A percentile compares a stretch with the other conserved stretches of the same genome.
phyloP scores from a whole-genome alignment of 129 eudicot species.

The Tagetes patula region DNA sequence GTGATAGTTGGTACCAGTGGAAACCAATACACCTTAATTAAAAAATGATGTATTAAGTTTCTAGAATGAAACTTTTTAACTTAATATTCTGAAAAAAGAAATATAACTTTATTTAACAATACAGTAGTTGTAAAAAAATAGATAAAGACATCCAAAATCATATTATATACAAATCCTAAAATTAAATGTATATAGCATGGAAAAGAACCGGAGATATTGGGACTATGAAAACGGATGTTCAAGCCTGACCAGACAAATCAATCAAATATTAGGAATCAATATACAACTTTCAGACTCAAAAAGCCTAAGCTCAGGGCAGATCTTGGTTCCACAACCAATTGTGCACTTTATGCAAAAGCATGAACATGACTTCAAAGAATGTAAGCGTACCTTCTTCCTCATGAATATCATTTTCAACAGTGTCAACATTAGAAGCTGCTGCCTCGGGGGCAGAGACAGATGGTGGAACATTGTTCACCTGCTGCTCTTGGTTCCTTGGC shows the following conservation, averaged over 20 bases:
- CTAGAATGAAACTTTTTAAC: not conserved
- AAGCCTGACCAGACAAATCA: not conserved
- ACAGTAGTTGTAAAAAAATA: not conserved
- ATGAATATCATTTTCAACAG: constrained; percentile 52
- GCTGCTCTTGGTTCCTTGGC: constrained; percentile 48
- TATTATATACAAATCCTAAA: not conserved
- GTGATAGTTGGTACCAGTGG: too few relatives aligned
- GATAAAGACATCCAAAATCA: not conserved
- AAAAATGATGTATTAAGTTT: not conserved
- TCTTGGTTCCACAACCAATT: not conserved
- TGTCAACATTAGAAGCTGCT: constrained; percentile 41
- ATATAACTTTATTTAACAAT: not conserved
- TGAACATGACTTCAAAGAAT: constrained; percentile 12
- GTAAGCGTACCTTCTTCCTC: constrained; percentile 72
- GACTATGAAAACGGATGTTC: not conserved
- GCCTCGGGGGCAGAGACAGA: constrained; percentile 38
- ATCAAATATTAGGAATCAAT: not conserved
- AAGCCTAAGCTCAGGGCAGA: not conserved
- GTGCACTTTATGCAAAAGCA: constrained; percentile 13
- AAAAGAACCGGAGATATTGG: not conserved
- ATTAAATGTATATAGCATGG: not conserved
- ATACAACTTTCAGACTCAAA: not conserved
- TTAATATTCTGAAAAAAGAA: not conserved
- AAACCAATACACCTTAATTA: too few relatives aligned
- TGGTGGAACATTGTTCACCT: constrained; percentile 40